phyloP scores from a whole-genome alignment of 345 rosid genomes.

The Arabidopsis thaliana region TAIR10.1 NC_003070.9:10861001-10861500 shows the following conservation, averaged over 20 bases:
- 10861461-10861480: constrained; percentile 56
- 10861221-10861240: neutral
- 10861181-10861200: constrained; percentile 4
- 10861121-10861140: neutral
- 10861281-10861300: constrained; percentile 40
- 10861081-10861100: constrained; percentile 10
- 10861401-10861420: constrained; percentile 50
- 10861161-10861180: constrained; percentile 13
- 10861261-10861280: constrained; percentile 28
- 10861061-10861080: constrained; percentile 3
- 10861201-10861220: constrained; percentile 9
- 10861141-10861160: neutral
- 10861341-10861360: constrained; percentile 42
- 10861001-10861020: neutral
- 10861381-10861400: constrained; percentile 45
- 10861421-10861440: constrained; percentile 53
- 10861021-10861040: constrained; percentile 32
- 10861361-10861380: constrained; percentile 46
- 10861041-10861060: constrained; percentile 11
- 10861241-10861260: constrained; percentile 5
- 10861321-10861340: constrained; percentile 56
- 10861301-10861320: constrained; percentile 54
- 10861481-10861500: constrained; percentile 53
- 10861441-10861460: constrained; percentile 57
- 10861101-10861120: constrained; percentile 12